These are phyloP conservation scores for Cladosporium sphaerospermum DNA, from an alignment of 2,329 filamentous ascomycete species.

Conservation along the genomic window DNA sequence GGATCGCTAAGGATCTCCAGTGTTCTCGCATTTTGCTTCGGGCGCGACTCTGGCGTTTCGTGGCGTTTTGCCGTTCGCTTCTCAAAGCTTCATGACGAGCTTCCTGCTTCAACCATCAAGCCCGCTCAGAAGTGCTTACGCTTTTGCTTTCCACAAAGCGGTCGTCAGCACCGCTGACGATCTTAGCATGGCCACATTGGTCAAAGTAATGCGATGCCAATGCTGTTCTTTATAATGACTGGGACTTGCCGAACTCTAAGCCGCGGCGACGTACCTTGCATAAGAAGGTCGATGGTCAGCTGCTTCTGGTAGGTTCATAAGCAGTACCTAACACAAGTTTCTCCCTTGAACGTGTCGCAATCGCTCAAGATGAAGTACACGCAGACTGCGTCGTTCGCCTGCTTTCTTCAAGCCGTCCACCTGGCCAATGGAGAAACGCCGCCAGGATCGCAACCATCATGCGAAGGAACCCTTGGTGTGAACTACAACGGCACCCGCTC, in stretches of 20 bases:
- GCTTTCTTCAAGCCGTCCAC: not conserved
- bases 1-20: too few relatives aligned
- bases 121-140: not conserved
- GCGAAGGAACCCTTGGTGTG: not conserved
- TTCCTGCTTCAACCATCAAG: not conserved
- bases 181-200: not conserved
- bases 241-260: not conserved
- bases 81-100: not conserved
- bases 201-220: not conserved
- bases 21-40: too few relatives aligned
- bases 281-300: not conserved
- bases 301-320: not conserved
- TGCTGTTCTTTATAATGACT: not conserved
- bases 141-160: not conserved
- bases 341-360: not conserved
- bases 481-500: constrained; percentile 5
- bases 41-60: not conserved
- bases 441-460: not conserved
- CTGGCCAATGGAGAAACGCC: constrained; percentile 1
- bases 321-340: too few relatives aligned
- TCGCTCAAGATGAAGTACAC: constrained; percentile 6
- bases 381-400: not conserved
- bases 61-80: constrained; percentile 3
- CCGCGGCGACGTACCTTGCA: not conserved
- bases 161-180: not conserved